Evolutionary conservation across 2,329 filamentous ascomycete genomes (phyloP).

Genomic region (Mariannaea sp.): DNA sequence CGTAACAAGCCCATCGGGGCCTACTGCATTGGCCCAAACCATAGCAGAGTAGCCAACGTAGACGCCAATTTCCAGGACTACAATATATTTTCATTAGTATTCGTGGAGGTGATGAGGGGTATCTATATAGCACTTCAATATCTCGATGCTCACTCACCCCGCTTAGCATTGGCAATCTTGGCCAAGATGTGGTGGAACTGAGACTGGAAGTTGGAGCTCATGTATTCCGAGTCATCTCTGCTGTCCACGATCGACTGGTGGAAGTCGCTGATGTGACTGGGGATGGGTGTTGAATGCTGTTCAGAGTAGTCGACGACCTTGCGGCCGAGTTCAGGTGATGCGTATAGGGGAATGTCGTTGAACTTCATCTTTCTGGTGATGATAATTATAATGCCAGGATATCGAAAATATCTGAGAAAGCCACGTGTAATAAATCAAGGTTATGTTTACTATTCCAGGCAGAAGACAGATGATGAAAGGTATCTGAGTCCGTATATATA

Average conservation of each 20-base stretch:
- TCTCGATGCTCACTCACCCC: slow-evolving; percentile 38
- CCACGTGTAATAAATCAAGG: no score
- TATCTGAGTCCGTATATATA: no score
- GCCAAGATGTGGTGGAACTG: slow-evolving; percentile 50
- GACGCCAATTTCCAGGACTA: slow-evolving; percentile 56
- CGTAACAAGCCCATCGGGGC: slow-evolving; percentile 48
- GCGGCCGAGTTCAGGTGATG: slow-evolving; percentile 47
- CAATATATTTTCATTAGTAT: not conserved
- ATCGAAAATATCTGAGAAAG: not conserved
- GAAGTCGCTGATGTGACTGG: slow-evolving; percentile 49
- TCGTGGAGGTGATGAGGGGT: not conserved
- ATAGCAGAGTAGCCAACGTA: slow-evolving; percentile 56
- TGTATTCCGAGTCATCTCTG: slow-evolving; percentile 42
- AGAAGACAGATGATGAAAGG: no score
- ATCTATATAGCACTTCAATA: not conserved
- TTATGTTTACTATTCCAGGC: no score
- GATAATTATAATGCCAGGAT: not conserved
- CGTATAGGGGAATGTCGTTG: slow-evolving; percentile 47
- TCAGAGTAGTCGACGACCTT: slow-evolving; percentile 51
- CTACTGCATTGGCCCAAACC: slow-evolving; percentile 54
- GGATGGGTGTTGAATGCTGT: slow-evolving; percentile 48
- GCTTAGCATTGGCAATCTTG: slow-evolving; percentile 47
- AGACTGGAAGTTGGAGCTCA: slow-evolving; percentile 50
- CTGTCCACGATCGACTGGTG: slow-evolving; percentile 41
- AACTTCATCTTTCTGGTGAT: slow-evolving; percentile 44